Base-by-base conservation (phyloP, 2,329 filamentous ascomycete species). In the Ophiocordyceps camponoti-saundersi region DNA sequence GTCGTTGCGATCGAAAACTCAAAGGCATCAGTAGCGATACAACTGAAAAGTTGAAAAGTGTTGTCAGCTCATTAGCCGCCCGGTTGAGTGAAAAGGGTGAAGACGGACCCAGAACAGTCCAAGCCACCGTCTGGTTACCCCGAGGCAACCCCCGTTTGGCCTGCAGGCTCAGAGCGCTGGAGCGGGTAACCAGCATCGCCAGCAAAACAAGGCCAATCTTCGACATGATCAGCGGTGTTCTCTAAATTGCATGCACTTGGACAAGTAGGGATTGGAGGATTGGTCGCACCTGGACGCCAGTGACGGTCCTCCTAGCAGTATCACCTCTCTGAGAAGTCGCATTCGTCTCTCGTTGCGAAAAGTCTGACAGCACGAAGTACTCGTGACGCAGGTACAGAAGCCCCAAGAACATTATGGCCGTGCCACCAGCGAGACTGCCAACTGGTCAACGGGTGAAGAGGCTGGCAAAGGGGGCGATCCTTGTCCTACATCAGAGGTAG, bases 121-220 rank as follows among this genome's bases (percentile, higher is more conserved):
- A 95, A 42, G 87, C 90, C 20, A 94, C 75, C 2, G 88, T 68
- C 62, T 95, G 86, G 54, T 94, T 95, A 12, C 92, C 92, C 11
- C 81, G 70, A 11, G 90, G 90, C 42, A 98, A 69, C 8, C 92
- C 92, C 52, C 79, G 68, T 60, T 85, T 93, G 26, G 87, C 82
- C 61, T 95, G 86, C 11, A 98, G 64, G 21, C 88, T 93, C 47
- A 82, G 65, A n/a, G 82, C 79, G 59, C 86, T 95, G 2, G 86
- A 93, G 43, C 81, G 76, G 8, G 92, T 98, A 20, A 96, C 85
- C 47, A 90, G 59, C 69, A 94, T 86, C 10, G 90, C 77, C 46
- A 96, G 71, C 8, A 85, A 60, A 41, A 93, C 75, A 46, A 96
- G 72, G 1, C 90, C 90, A 48, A 88, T 65, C 72, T 82, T 56